Percentiles rank a stretch among this genome's conserved stretches.
These are phyloP conservation scores for Apiosordaria backusii DNA, from an alignment of 495 filamentous ascomycete genomes.

Conservation along the genomic window DNA sequence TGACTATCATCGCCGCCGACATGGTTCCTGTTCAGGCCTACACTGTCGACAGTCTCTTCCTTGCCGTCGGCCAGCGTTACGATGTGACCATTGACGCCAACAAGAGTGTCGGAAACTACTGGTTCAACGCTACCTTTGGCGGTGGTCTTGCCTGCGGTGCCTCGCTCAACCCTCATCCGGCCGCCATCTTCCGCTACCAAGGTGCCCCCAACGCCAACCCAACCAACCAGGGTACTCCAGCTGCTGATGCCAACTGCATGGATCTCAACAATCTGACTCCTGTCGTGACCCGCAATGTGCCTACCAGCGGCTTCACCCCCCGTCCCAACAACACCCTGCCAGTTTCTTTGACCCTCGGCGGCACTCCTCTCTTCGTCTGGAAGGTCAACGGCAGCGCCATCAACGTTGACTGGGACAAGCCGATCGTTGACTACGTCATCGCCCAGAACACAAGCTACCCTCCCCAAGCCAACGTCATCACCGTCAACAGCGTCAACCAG, in stretches of 20 bases:
- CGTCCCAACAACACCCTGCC: slow-evolving; percentile 30
- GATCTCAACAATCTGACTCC: slow-evolving; percentile 35
- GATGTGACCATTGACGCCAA: slow-evolving; percentile 65
- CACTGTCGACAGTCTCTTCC: slow-evolving; percentile 43
- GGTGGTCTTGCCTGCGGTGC: slow-evolving; percentile 30
- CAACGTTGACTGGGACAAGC: slow-evolving; percentile 43
- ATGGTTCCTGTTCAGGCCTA: slow-evolving; percentile 50
- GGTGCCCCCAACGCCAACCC: slow-evolving; percentile 29
- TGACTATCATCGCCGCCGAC: slow-evolving; percentile 49
- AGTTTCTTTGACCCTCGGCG: slow-evolving; percentile 23
- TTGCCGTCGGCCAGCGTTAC: slow-evolving; percentile 68
- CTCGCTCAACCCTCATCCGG: slow-evolving; percentile 29
- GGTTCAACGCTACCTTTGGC: slow-evolving; percentile 51
- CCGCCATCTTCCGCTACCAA: slow-evolving; percentile 40
- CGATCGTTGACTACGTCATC: slow-evolving; percentile 38
- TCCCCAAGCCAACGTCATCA: slow-evolving; percentile 36
- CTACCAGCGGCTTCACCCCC: slow-evolving; percentile 26
- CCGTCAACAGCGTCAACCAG: slow-evolving; percentile 34
- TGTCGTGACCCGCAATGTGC: slow-evolving; percentile 29
- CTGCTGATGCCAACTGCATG: slow-evolving; percentile 30
- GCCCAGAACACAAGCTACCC: slow-evolving; percentile 37
- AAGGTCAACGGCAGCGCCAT: slow-evolving; percentile 40
- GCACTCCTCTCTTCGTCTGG: slow-evolving; percentile 37
- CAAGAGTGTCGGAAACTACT: slow-evolving; percentile 53
- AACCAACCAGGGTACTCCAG: slow-evolving; percentile 26